Base-by-base conservation (phyloP, 2,329 filamentous ascomycete genomes). In the Penicillium sp. region DNA sequence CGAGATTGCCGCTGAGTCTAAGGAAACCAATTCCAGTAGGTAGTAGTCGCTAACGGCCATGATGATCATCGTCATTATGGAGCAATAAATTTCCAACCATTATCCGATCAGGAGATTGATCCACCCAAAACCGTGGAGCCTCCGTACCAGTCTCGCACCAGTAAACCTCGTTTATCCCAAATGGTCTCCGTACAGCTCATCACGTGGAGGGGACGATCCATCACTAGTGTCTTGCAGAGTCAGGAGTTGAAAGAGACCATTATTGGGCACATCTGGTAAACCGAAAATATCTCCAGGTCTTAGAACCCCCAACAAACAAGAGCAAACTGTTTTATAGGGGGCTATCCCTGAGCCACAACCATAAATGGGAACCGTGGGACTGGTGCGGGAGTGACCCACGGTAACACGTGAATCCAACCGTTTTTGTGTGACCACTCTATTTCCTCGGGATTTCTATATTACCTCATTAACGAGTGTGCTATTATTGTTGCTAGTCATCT, bases 41-140 rank as follows among this genome's bases (percentile, higher is more conserved):
- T 22, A 49, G 51, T 49, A 40, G 20, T 53, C 20, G 48, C 29
- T 13, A 50, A 53, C 11, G 38, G 16, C 14, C 13, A 29, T 8
- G 45, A 55, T 32, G 26, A 38, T 18, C n/a, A 39, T 40, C 16
- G 24, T 29, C 29, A 26, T 38, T 22, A 37, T 20, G 18, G 34
- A 32, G 14, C 26, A 22, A 22, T 20, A 20, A 48, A 39, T 32
- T 4, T 24, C 24, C 24, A 18, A 14, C 34, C 29, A 34, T 26
- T 40, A 24, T 31, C 11, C 26, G 51, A 53, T 53, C 51, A 53
- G 44, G 44, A 42, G 51, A 51, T 24, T 16, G 49, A 22, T 50
- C 45, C 43, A 48, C 24, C 10, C 4, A 20, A 48, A 2, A 44
- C 22, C 38, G 20, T 54, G 51, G 44, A 50, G 45, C 24, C 42